A percentile compares a stretch with the other conserved stretches of the same genome.
phyloP scores from a whole-genome alignment of 345 rosid species.

The Corchorus olitorius region DNA sequence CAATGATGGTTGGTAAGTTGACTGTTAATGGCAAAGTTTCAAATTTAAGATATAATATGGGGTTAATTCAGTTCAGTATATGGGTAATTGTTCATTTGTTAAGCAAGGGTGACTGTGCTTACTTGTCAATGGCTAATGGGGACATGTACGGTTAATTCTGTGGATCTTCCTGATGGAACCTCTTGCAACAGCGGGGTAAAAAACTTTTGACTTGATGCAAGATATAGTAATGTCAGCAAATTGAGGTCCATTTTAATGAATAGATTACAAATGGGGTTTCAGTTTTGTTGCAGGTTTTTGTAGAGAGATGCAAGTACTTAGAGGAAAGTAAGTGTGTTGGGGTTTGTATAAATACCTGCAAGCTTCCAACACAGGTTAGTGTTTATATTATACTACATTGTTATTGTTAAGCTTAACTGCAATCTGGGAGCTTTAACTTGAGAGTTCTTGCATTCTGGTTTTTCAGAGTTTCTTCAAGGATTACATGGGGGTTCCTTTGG shows the following conservation, averaged over 20 bases:
- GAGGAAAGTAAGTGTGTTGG: slow-evolving; percentile 97
- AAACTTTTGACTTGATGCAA: slow-evolving; percentile 10
- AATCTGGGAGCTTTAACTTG: neutral
- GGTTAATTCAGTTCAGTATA: neutral
- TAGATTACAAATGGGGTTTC: neutral
- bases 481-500: slow-evolving; percentile 78
- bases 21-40: neutral
- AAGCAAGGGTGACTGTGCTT: slow-evolving; percentile 82
- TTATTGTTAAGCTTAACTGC: neutral
- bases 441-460: neutral
- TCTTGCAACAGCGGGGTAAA: slow-evolving; percentile 75
- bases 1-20: slow-evolving; percentile 86
- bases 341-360: slow-evolving; percentile 83
- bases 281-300: slow-evolving; percentile 58
- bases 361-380: slow-evolving; percentile 91
- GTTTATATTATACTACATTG: neutral
- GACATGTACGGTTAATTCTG: slow-evolving; percentile 56
- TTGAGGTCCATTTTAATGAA: neutral
- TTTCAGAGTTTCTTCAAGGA: slow-evolving; percentile 76
- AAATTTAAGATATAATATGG: neutral
- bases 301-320: slow-evolving; percentile 84
- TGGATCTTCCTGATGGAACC: slow-evolving; percentile 82
- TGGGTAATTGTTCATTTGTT: neutral
- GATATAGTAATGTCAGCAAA: neutral
- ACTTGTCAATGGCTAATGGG: slow-evolving; percentile 99